phyloP scores from a whole-genome alignment of 2,329 filamentous ascomycete genomes.

The Aspergillus sp. region DNA sequence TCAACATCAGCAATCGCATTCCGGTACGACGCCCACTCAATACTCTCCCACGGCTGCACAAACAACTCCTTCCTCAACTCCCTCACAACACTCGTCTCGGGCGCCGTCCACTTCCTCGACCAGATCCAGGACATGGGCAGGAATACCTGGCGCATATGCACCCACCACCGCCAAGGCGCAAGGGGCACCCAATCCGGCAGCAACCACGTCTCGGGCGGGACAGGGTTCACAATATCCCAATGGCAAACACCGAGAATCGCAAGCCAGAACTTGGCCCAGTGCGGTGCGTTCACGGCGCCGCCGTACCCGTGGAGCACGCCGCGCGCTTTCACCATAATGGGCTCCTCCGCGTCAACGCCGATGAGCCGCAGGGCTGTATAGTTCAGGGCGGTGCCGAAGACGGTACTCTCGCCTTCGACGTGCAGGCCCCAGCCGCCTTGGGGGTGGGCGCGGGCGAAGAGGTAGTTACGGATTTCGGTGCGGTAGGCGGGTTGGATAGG shows the following conservation, averaged over 20 bases:
- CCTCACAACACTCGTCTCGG: conserved; percentile 70
- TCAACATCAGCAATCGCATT: conserved; percentile 78
- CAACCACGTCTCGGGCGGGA: conserved; percentile 88
- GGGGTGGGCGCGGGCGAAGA: conserved; percentile 79
- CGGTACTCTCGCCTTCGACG: conserved; percentile 87
- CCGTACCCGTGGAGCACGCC: conserved; percentile 80
- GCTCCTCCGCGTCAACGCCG: conserved; percentile 79
- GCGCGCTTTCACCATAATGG: conserved; percentile 80
- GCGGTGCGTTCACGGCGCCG: conserved; percentile 77
- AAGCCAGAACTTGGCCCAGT: conserved; percentile 97
- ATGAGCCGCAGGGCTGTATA: conserved; percentile 79
- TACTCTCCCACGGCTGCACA: conserved; percentile 71
- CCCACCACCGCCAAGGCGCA: conserved; percentile 94
- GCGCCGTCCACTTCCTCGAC: conserved; percentile 77
- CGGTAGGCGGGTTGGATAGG: conserved; percentile 76
- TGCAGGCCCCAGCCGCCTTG: conserved; percentile 98
- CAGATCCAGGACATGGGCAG: conserved; percentile 88
- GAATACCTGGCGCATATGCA: conserved; percentile 95
- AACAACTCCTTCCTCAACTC: conserved; percentile 80
- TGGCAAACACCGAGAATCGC: conserved; percentile 75
- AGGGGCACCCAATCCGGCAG: conserved; percentile 88
- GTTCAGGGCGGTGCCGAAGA: conserved; percentile 89
- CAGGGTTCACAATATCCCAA: conserved; percentile 93
- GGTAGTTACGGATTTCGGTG: conserved; percentile 88
- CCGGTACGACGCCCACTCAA: conserved; percentile 74